Percentiles rank a stretch among this genome's conserved stretches.
phyloP scores from a whole-genome alignment of 306 rosid genomes.

The Senna siamea region DNA sequence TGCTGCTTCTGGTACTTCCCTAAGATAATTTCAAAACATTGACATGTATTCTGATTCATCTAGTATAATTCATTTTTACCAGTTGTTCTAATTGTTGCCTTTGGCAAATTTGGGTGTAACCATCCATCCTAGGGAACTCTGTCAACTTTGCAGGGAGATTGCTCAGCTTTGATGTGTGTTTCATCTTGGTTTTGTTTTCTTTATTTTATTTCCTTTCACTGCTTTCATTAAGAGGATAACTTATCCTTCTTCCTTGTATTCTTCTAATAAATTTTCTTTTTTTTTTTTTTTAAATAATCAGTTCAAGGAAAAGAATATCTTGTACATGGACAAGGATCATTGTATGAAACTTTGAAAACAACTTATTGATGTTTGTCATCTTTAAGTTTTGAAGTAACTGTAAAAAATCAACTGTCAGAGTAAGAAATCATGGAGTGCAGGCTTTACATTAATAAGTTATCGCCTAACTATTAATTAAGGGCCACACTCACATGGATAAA shows the following conservation, averaged over 20 bases:
- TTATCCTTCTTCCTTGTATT: background rate
- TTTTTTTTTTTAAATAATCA: too few relatives aligned
- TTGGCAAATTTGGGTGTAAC: background rate
- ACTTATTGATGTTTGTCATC: background rate
- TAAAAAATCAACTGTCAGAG: background rate
- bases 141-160: background rate
- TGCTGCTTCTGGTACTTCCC: conserved; percentile 88
- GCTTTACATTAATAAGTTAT: background rate
- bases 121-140: background rate
- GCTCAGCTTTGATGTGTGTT: background rate
- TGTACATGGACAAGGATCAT: background rate
- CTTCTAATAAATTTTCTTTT: background rate
- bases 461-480: background rate
- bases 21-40: conserved; percentile 5
- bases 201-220: background rate
- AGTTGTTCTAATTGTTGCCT: background rate
- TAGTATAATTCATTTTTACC: background rate
- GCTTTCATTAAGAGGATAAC: background rate
- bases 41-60: background rate
- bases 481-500: background rate
- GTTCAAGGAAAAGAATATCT: background rate
- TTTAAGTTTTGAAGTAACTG: background rate
- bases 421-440: background rate
- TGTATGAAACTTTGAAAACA: background rate
- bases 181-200: background rate